Percentiles rank a stretch among this genome's conserved stretches.
Conservation (phyloP, 2,329 filamentous ascomycete species). For the Aspergillus ustus region DNA sequence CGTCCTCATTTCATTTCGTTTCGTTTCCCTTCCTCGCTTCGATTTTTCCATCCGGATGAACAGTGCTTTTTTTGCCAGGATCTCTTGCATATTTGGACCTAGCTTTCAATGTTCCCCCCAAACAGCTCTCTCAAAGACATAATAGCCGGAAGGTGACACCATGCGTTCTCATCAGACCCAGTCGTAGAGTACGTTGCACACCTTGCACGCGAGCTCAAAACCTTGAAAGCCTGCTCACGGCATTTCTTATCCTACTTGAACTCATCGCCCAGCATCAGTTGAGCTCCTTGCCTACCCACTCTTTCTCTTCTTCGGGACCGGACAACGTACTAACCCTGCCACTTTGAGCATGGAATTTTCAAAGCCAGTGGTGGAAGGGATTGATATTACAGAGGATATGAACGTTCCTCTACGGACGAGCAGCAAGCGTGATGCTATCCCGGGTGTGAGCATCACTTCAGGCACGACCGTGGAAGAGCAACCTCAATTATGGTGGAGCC, state of each 20-base stretch:
- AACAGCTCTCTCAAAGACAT: not conserved
- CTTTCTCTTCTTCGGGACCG: not conserved
- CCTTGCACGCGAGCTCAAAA: not conserved
- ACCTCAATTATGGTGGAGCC: slow-evolving; percentile 55
- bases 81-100: slow-evolving; percentile 6
- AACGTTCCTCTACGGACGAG: slow-evolving; percentile 25
- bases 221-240: not conserved
- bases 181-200: slow-evolving; percentile 13
- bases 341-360: not conserved
- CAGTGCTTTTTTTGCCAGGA: slow-evolving; percentile 1
- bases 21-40: not conserved
- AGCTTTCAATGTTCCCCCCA: not conserved
- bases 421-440: slow-evolving; percentile 25
- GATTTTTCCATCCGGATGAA: not conserved
- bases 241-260: slow-evolving; percentile 3
- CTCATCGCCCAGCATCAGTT: not conserved
- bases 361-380: slow-evolving; percentile 7
- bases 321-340: not conserved
- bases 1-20: not conserved
- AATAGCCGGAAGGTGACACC: slow-evolving; percentile 15
- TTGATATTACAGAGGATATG: slow-evolving; percentile 22
- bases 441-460: slow-evolving; percentile 18
- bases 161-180: slow-evolving; percentile 3
- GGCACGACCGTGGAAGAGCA: slow-evolving; percentile 10
- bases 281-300: not conserved